Evolutionary conservation across 306 rosid genomes (phyloP).

Genomic region (Rosa lucieae): DNA sequence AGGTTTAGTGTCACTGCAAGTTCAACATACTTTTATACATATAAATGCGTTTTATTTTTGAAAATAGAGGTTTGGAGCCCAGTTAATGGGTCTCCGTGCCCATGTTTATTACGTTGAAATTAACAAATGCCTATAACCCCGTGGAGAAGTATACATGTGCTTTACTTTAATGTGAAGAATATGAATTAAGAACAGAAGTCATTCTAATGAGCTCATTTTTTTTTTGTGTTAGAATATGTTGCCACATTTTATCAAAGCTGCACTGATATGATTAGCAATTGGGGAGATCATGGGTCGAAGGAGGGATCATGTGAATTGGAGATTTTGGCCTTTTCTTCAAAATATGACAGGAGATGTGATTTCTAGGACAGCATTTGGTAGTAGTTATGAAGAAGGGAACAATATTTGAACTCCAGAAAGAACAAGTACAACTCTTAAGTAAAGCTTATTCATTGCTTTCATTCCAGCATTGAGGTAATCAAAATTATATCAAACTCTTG

Average conservation of each 20-base stretch:
- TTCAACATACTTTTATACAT: no score
- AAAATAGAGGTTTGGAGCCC: no score
- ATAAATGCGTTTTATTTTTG: no score
- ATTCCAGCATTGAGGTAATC: conserved; percentile 44
- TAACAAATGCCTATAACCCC: no score
- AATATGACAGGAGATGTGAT: conserved; percentile 30
- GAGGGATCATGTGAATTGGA: conserved; percentile 25
- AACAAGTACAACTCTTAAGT: conserved; percentile 11
- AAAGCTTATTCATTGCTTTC: not conserved
- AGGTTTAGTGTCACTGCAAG: no score
- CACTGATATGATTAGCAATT: conserved; percentile 28
- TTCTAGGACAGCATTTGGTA: conserved; percentile 25
- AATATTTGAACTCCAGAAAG: conserved; percentile 32
- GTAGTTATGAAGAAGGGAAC: conserved; percentile 32
- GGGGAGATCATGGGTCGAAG: conserved; percentile 19
- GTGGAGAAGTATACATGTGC: no score
- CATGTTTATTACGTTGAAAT: no score
- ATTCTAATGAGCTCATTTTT: no score
- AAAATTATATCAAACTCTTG: not conserved
- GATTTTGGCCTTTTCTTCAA: conserved; percentile 34
- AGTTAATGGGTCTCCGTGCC: no score
- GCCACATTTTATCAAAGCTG: conserved; percentile 23
- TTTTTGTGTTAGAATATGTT: not conserved
- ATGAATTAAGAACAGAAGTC: no score
- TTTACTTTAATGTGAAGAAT: no score